Evolutionary conservation across 495 filamentous ascomycete genomes (phyloP), one percentile per base, ranked within the genome.

Genomic region (Antarctomyces pellizariae): DNA sequence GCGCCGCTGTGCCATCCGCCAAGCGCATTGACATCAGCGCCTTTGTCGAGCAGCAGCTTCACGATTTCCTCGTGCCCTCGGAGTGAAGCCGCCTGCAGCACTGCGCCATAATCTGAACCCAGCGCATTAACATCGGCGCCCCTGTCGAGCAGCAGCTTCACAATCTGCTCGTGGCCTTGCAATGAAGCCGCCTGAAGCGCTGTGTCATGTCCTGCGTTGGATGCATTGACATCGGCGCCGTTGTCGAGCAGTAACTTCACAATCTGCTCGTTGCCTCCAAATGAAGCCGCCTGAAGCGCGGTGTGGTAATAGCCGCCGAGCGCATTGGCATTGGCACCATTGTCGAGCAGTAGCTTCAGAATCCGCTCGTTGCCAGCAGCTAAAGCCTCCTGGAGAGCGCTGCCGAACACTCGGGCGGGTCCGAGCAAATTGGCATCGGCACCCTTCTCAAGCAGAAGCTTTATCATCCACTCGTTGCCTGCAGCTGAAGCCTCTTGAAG

Each of bases 21-120:
- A 28, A 16, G 22, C 9, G 31, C 31, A 13, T 37, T 37, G 16
- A 31, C 18, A 9, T 34, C 30, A 25, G 36, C 44, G 16, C 36
- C 37, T 2, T 39, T 26, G 9, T 40, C 24, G 7, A 46, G 33
- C 9, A 48, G 36, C 18, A 47, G 18, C 10, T 36, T 8, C 5
- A 43, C 42, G 2, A 42, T 26, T 9, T 22, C 21, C 16, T 31
- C 7, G 13, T 41, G 11, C 0, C 36, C 34, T 6, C 12, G 2
- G 17, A 9, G 13, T 11, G 26, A 30, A 22, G 44, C 42, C 5
- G 25, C 33, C 16, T 44, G 26, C 10, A 46, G 29, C 13, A 44
- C 42, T 22, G 24, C 41, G 14, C 19, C 27, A 28, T 32, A 40
- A 5, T 16, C 1, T 3, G 30, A 24, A 12, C 30, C n/a, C 30